A percentile compares a stretch with the other conserved stretches of the same genome.
Evolutionary conservation across 441 rosid genomes (phyloP).

Genomic region (Gossypium schwendimanii): DNA sequence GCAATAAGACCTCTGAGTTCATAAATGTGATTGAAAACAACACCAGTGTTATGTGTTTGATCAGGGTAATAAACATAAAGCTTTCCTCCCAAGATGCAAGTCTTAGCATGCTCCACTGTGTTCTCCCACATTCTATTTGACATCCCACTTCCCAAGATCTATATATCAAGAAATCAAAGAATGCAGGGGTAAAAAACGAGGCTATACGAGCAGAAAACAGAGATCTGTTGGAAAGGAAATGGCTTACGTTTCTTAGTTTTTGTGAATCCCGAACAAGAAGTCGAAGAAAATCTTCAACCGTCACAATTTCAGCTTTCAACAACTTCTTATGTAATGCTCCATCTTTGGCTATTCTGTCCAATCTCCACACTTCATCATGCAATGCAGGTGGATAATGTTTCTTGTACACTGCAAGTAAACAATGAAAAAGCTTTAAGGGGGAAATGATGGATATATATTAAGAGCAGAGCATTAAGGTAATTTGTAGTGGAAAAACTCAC

Average conservation of each 20-base stretch:
- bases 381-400: constrained; percentile 96
- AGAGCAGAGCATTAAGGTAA: background rate
- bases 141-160: constrained; percentile 99
- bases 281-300: constrained; percentile 90
- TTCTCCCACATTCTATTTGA: constrained; percentile 98
- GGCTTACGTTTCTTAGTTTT: constrained; percentile 66
- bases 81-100: constrained; percentile 79
- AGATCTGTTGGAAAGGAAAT: background rate
- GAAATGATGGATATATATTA: background rate
- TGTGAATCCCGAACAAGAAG: constrained; percentile 74
- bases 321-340: constrained; percentile 93
- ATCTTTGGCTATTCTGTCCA: constrained; percentile 89
- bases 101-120: constrained; percentile 92
- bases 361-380: constrained; percentile 94
- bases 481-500: constrained; percentile 33
- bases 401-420: constrained; percentile 64
- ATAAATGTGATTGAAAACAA: constrained; percentile 77
- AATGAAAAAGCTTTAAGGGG: background rate
- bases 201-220: background rate
- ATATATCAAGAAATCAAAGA: constrained; percentile 14
- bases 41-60: constrained; percentile 50
- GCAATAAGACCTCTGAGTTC: constrained; percentile 77
- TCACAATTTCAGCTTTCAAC: constrained; percentile 41
- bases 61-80: constrained; percentile 74
- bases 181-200: background rate